Base-by-base conservation (phyloP, 2,329 filamentous ascomycete species). In the Rugonectria rugulosa region DNA sequence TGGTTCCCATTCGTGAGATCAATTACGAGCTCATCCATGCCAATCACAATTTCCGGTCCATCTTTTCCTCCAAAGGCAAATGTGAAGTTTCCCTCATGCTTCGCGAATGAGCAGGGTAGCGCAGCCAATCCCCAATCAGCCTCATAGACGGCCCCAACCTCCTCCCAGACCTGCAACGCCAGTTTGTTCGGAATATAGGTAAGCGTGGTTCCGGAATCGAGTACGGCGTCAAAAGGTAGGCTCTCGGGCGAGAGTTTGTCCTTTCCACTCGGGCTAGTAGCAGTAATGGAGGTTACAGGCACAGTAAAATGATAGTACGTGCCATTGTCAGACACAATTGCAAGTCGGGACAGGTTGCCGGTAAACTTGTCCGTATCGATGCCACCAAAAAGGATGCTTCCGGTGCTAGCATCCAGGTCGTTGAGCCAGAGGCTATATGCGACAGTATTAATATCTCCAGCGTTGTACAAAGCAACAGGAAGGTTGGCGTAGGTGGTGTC, bases 311-410 rank as follows among this genome's bases (percentile, higher is more conserved):
- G 77, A 20, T 73, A 75, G 56, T 75, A 80, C 48, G 64, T 60
- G 44, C 77, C 46, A 42, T 77, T 70, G 48, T 79, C 70, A 12
- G 61, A 49, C 5, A 73, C 76, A 57, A 92, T 78, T 14, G 87
- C 79, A 23, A 92, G 77, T 6, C 80, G 83, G 40, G 80, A 79
- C 26, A 93, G 78, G 2, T 82, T 72, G 42, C 89, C 90, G 0
- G 78, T 70, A 73, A 86, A 95, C 69, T 93, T 93, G 56, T 81
- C 83, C 0, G 85, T 90, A 69, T 94, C 90, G 55, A 93, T 85
- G n/a, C 89, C 91, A 32, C 91, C 91, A 63, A 94, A 95, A 2
- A 94, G 77, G 56, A 94, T 88, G 63, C 78, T 88, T 29, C 91
- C 91, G 2, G 81, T 87, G 56, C 80, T 86, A 0, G 89, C 73